Base-by-base conservation (phyloP, 1,139 yeast genomes). In the Hemisphaericaspora xylofermentans region DNA sequence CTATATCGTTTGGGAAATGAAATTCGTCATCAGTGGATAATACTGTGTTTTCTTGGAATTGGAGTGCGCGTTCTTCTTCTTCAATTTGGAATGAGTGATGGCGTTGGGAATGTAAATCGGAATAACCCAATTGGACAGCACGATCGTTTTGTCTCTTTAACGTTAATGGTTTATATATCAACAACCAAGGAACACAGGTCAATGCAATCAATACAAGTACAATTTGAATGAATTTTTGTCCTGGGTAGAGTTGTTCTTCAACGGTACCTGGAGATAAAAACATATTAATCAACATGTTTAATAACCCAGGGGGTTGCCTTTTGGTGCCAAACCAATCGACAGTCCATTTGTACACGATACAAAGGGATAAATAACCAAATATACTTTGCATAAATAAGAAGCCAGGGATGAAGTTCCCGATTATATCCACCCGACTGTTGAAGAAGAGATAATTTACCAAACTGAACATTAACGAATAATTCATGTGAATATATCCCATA, bases 261-360 rank as follows among this genome's bases (percentile, higher is more conserved):
- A 93, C 79, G 6, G 70, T 78, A 2, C 98, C 98, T 4, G 99
- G 99, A 0, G 96, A 72, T 56, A 93, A 72, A 60, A 94, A 93
- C 99, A 93, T 93, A 58, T 87, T 87, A 54, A 93, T 93, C 55
- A 93, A 76, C 96, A 93, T 93, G 63, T 93, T 91, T 49, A 93
- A 76, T 53, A 93, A 71, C 21, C 97, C 95, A 2, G 99, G 99
- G 1, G 99, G 95, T 39, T 86, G 84, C 52, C 74, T 79, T 2
- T 71, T 82, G 26, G 74, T 74, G 7, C 77, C 84, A 38, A 84
- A 64, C 99, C 99, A 93, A 66, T 93, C 96, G 31, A 87, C 84
- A 34, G 84, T 71, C 99, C 99, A 93, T 65, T 93, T 93, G 73
- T 91, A 93, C 24, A 93, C 74, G 52, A 93, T 91, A 30, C 93